Base-by-base conservation (phyloP, 257 asterid species). In the Agastache rugosa region DNA sequence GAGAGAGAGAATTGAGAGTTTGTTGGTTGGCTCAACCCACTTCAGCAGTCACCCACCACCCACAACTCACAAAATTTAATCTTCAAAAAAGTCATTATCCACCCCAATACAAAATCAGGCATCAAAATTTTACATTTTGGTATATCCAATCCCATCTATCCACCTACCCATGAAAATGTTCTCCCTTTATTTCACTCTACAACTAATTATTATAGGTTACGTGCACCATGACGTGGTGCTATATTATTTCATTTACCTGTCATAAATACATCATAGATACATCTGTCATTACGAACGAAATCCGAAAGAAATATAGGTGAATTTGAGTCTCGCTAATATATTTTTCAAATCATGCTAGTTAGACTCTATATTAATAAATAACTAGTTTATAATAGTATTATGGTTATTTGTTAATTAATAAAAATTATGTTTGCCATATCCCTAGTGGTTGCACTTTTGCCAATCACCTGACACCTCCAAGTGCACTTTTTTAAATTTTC, bases 1-100 rank as follows among this genome's bases (percentile, higher is more conserved):
- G 17, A 44, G 42, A 16, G 15, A 11, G 19, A 6, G 27, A 23
- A 44, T 34, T 31, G 8, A 59, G 31, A 17, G 19, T 34, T 71
- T 54, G 58, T 79, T 74, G 67, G 83, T 82, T 89, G 80, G 85
- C 67, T 82, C 69, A 75, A 88, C 85, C 86, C 80, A 79, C 69
- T 35, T 73, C 80, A 71, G 25, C 87, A 72, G 64, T 69, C 73
- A 75, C 65, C 79, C 75, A 73, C 65, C 79, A 16, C 74, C 76
- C 76, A 63, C 71, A 70, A 71, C 83, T 66, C 76, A 56, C 80
- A 55, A 47, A 78, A 37, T 75, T 75, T 63, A 71, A 58, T 75
- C 53, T 74, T 78, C 59, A 53, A 53, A 48, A 16, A 64, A 78
- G 63, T 67, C 56, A 67, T 70, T 73, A 63, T 58, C 63, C 78